Evolutionary conservation across 495 filamentous ascomycete species (phyloP).

Genomic region (Tuber aestivum): DNA sequence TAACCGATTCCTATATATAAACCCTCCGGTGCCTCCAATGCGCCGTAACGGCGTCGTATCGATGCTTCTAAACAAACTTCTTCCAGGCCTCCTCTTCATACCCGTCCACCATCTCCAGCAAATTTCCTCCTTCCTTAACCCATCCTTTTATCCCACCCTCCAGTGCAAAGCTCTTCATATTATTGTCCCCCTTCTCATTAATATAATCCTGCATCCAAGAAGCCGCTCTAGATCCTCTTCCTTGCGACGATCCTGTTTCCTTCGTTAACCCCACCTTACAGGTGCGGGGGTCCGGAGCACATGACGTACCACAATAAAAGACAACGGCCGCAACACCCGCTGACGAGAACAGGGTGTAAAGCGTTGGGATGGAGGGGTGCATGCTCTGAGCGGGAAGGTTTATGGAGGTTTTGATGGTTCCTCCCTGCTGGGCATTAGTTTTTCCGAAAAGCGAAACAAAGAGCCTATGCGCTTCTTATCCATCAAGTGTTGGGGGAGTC

Average conservation of each 20-base stretch:
- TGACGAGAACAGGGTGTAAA: slow-evolving; percentile 53
- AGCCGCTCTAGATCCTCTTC: slow-evolving; percentile 58
- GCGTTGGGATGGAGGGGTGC: slow-evolving; percentile 52
- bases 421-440: slow-evolving; percentile 49
- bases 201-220: slow-evolving; percentile 64
- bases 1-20: not conserved
- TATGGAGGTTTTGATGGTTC: slow-evolving; percentile 61
- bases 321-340: slow-evolving; percentile 53
- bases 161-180: slow-evolving; percentile 55
- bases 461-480: not conserved
- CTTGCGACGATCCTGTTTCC: slow-evolving; percentile 55
- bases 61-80: slow-evolving; percentile 8
- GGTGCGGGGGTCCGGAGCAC: not conserved
- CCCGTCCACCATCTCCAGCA: slow-evolving; percentile 53
- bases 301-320: slow-evolving; percentile 62
- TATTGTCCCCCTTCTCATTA: slow-evolving; percentile 44
- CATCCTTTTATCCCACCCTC: slow-evolving; percentile 61
- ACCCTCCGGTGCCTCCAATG: not conserved
- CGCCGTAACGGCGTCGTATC: not conserved
- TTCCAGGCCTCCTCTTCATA: slow-evolving; percentile 54
- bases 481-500: not conserved
- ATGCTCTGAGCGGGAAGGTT: slow-evolving; percentile 68
- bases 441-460: slow-evolving; percentile 6
- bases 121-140: slow-evolving; percentile 54
- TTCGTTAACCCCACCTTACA: not conserved